phyloP scores from a whole-genome alignment of 1,139 yeast genomes.

The Kodamaea arcana region DNA sequence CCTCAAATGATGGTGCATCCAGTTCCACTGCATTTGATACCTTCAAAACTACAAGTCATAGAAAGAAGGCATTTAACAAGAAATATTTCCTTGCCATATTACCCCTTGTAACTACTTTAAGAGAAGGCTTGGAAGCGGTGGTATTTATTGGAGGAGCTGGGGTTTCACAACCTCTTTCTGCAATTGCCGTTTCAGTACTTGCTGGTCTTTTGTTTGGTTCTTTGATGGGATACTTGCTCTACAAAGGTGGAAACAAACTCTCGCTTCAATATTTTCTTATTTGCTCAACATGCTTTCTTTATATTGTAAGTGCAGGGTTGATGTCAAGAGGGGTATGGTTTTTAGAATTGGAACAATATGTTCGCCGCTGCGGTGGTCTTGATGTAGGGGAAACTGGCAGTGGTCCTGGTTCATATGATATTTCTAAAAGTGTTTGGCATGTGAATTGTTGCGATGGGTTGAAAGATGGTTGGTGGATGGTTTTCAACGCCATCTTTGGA shows the following conservation, averaged over 20 bases:
- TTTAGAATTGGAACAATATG: slow-evolving; percentile 40
- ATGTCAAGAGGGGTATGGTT: slow-evolving; percentile 47
- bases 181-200: slow-evolving; percentile 36
- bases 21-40: background rate
- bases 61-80: slow-evolving; percentile 19
- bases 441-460: slow-evolving; percentile 48
- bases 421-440: slow-evolving; percentile 42
- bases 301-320: slow-evolving; percentile 44
- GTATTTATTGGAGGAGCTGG: slow-evolving; percentile 49
- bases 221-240: slow-evolving; percentile 32
- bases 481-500: slow-evolving; percentile 42
- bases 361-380: slow-evolving; percentile 38
- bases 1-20: slow-evolving; percentile 4
- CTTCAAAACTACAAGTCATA: background rate
- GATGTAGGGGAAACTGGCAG: slow-evolving; percentile 48
- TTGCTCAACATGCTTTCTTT: slow-evolving; percentile 38
- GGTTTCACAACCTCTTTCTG: slow-evolving; percentile 33
- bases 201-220: slow-evolving; percentile 34
- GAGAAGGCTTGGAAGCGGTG: slow-evolving; percentile 48
- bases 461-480: slow-evolving; percentile 49
- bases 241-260: slow-evolving; percentile 40
- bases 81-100: slow-evolving; percentile 38
- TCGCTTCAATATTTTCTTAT: slow-evolving; percentile 41
- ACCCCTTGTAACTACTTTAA: slow-evolving; percentile 44
- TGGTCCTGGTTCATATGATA: slow-evolving; percentile 47